Base-by-base conservation (phyloP, 129 eudicot genomes). In the Flaveria robusta region DNA sequence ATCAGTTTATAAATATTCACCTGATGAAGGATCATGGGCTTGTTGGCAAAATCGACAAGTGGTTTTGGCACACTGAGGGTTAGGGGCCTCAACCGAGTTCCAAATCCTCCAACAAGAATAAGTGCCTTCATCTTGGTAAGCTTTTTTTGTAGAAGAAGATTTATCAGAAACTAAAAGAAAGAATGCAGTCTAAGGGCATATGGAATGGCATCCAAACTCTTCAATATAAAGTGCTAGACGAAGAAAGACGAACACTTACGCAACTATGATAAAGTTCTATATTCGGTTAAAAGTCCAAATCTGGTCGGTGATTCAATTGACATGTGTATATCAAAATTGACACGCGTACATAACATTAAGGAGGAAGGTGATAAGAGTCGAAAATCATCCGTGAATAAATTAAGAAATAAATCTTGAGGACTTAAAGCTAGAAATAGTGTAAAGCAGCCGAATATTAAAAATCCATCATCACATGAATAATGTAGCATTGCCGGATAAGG, bases 21-120 rank as follows among this genome's bases (percentile, higher is more conserved):
- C 98, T 93, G 98, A 74, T 93, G 97, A 78, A 94, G 84, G 81
- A 94, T 94, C 98, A 94, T 94, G 51, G 98, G 98, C 67, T 94
- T 94, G 88, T 94, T 94, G 70, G 88, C 98, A 68, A 94, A 94
- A 56, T 94, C 98, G 72, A 94, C 98, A 13, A 94, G 97, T 22
- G 98, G 98, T 83, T 94, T 94, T 15, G 98, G 98, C 58, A 91
- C 72, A 46, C 96, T 94, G 45, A 91, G 88, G 24, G 97, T 94
- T 82, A 94, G 80, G 11, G 98, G 98, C 81, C 98, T 91, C 93
- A 94, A 81, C 74, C 98, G 88, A 42, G 98, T 94, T 56, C 98
- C 98, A 56, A 90, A 89, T 9, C 98, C 98, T 65, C 98, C 98
- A 84, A 94, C 98, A 76, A 94, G 98, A 84, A 94, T 91, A 27